A percentile compares a stretch with the other conserved stretches of the same genome.
Evolutionary conservation across 257 asterid genomes (phyloP).

Genomic region (Petunia secreta): DNA sequence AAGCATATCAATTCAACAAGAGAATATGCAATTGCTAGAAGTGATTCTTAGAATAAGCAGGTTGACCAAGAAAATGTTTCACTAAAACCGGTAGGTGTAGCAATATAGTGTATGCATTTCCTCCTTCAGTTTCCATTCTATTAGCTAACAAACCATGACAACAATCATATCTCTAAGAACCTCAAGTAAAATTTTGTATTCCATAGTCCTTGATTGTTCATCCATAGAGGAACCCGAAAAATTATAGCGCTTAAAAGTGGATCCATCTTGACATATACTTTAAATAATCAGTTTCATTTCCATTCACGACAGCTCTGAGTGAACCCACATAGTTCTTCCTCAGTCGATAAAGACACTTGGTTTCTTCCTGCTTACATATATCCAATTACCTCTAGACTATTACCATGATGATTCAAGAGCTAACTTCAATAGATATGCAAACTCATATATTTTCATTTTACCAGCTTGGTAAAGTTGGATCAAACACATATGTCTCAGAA

Average conservation of each 20-base stretch:
- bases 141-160: conserved; percentile 1
- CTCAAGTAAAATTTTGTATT: not conserved
- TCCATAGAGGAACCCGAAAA: not conserved
- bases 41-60: not conserved
- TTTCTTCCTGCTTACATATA: not conserved
- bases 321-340: not conserved
- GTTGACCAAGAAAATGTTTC: not conserved
- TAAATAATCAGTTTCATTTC: not conserved
- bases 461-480: not conserved
- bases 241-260: not conserved
- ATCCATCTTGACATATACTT: conserved; percentile 1
- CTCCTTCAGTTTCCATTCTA: conserved; percentile 9
- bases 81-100: not conserved
- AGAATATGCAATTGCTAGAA: not conserved
- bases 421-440: not conserved
- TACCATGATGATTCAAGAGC: not conserved
- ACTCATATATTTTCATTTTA: not conserved
- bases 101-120: not conserved
- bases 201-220: not conserved
- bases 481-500: not conserved
- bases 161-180: not conserved
- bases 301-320: not conserved
- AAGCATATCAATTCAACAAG: not conserved
- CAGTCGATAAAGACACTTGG: not conserved
- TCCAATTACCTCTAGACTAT: not conserved